Percentiles rank a stretch among this genome's conserved stretches.
Evolutionary conservation across 2,329 filamentous ascomycete species (phyloP).

Genomic region (Aureobasidium subglaciale): DNA sequence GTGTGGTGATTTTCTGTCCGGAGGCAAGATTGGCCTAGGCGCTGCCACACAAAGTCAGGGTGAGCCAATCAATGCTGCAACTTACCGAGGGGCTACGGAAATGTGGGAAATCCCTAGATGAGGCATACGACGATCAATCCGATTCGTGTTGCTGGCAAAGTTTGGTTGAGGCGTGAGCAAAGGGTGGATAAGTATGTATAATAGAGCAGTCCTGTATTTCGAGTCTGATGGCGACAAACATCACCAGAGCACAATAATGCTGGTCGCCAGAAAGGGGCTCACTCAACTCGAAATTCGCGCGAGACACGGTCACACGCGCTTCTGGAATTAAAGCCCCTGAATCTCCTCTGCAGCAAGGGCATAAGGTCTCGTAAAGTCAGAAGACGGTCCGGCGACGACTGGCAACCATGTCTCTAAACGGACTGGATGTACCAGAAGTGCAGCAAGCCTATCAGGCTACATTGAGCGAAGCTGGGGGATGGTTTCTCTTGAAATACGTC

Average conservation of each 20-base stretch:
- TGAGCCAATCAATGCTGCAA: slow-evolving; percentile 10
- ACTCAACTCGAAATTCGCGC: slow-evolving; percentile 12
- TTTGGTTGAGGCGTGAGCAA: slow-evolving; percentile 2
- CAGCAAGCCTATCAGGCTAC: slow-evolving; percentile 78
- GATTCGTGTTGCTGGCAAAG: slow-evolving; percentile 8
- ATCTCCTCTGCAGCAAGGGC: not conserved
- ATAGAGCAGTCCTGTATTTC: slow-evolving; percentile 11
- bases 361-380: not conserved
- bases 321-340: slow-evolving; percentile 3
- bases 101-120: slow-evolving; percentile 4
- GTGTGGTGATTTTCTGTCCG: not conserved
- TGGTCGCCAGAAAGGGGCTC: slow-evolving; percentile 7
- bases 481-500: slow-evolving; percentile 90
- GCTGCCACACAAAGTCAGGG: slow-evolving; percentile 8
- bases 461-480: slow-evolving; percentile 80
- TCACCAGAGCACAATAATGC: slow-evolving; percentile 7
- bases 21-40: slow-evolving; percentile 7
- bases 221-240: not conserved
- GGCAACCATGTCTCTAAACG: slow-evolving; percentile 81
- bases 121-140: slow-evolving; percentile 10
- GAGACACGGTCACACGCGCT: slow-evolving; percentile 13
- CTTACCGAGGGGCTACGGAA: slow-evolving; percentile 12
- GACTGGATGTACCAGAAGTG: slow-evolving; percentile 73
- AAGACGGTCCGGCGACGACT: slow-evolving; percentile 1
- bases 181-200: not conserved